Evolutionary conservation across 179 eudicot genomes (phyloP), one percentile per base, ranked within the genome.

Genomic region (Actinidia chinensis): DNA sequence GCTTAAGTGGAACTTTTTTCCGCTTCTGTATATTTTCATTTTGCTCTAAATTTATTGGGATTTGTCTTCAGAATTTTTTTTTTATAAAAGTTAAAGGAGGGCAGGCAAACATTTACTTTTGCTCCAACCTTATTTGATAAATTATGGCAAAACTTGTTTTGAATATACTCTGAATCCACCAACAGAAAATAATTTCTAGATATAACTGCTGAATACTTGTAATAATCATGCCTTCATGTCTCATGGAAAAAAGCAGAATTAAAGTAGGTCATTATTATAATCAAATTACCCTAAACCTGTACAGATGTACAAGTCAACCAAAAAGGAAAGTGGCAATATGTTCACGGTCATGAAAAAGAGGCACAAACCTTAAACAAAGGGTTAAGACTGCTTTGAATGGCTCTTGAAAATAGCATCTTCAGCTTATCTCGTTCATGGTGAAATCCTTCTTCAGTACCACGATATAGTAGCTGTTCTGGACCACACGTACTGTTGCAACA

Each of bases 291-390:
- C 76, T 73, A 28, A 55, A 73, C 50, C 2, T 12, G 71, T 5
- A n/a, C 11, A 42, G 11, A 56, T 13, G 12, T 70, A 70, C 11
- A 23, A 28, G 58, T 13, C 23, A n/a, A 23, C 10, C 3, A 17
- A 65, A 17, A 25, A 28, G 0, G 40, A 61, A 20, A 46, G 40
- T 7, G 47, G 47, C 69, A 65, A 36, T 58, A 20, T 36, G 15
- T 61, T 17, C n/a, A 18, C 18, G 61, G 60, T 14, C n/a, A 33
- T n/a, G 40, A 22, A 76, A 13, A 76, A 1, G 64, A 61, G 43
- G 40, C 8, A 28, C 77, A 79, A 70, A 92, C 98, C 98, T 94
- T 93, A 71, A 92, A 95, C 78, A 95, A 75, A 58, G 98, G 99
- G 71, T 93, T 94, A 54, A 95, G 97, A 79, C 89, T 88, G 10